A percentile compares a stretch with the other conserved stretches of the same genome.
Evolutionary conservation across 768 basidiomycete species (phyloP).

Genomic region (Gloeostereum incarnatum): DNA sequence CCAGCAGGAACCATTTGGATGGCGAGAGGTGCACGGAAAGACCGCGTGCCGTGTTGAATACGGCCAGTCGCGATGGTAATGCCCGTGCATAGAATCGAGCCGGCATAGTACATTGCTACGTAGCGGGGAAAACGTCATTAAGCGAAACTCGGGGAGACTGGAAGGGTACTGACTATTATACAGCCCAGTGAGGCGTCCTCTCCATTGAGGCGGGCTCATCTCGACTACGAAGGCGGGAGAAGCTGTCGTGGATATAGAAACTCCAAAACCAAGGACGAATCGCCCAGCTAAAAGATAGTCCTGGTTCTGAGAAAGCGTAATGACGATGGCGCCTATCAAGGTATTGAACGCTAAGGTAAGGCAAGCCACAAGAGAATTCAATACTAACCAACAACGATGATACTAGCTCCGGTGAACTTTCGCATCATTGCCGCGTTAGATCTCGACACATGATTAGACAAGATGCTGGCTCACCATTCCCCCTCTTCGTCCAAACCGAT

Average conservation of each 20-base stretch:
- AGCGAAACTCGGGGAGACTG: not conserved
- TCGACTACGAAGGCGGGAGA: constrained; percentile 44
- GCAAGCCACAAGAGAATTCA: not conserved
- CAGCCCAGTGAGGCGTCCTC: constrained; percentile 40
- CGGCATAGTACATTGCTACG: constrained; percentile 35
- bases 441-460: not conserved
- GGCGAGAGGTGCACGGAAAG: constrained; percentile 43
- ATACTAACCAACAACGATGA: constrained; percentile 25
- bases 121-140: not conserved
- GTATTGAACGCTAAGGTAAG: not conserved
- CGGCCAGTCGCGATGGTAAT: constrained; percentile 33
- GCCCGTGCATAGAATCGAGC: constrained; percentile 34
- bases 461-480: constrained; percentile 28
- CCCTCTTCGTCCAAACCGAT: constrained; percentile 31
- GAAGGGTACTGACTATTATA: constrained; percentile 9
- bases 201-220: constrained; percentile 52
- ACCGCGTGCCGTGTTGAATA: constrained; percentile 19
- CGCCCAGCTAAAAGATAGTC: constrained; percentile 42
- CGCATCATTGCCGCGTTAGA: not conserved
- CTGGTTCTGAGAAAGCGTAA: constrained; percentile 32
- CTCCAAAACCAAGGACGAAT: constrained; percentile 45
- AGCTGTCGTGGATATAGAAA: constrained; percentile 33
- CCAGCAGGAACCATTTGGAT: constrained; percentile 40
- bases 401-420: constrained; percentile 28
- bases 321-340: constrained; percentile 33